Conservation (phyloP, 2,329 filamentous ascomycete species). For the Colletotrichum liriopes region DNA sequence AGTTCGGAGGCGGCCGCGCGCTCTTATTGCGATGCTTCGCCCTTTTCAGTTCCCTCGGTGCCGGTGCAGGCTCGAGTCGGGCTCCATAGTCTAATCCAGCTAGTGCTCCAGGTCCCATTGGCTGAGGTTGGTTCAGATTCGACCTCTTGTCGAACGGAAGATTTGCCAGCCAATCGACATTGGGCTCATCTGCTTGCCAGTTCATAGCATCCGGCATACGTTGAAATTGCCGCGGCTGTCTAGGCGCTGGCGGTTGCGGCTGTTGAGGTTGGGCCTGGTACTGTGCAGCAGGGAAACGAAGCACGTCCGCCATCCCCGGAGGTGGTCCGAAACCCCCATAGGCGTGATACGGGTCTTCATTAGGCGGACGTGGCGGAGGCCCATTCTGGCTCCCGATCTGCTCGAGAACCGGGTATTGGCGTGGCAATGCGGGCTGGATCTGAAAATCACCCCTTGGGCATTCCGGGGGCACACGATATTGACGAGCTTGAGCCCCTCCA, state of each 20-base stretch:
- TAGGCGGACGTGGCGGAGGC: neutral
- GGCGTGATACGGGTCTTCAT: neutral
- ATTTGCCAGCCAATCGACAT: neutral
- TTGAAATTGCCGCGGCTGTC: no score
- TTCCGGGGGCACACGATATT: neutral
- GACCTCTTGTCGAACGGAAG: no score
- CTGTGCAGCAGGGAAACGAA: no score
- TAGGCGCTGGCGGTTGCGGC: neutral
- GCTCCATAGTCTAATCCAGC: neutral
- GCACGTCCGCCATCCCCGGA: neutral
- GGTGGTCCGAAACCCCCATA: neutral
- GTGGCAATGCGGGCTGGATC: neutral
- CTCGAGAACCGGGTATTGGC: no score
- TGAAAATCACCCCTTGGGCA: neutral
- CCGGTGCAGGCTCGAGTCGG: no score
- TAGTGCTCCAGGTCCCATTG: neutral
- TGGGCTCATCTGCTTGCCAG: neutral
- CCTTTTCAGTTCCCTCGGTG: neutral
- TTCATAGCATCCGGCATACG: neutral
- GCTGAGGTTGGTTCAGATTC: neutral
- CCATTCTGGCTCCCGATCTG: neutral
- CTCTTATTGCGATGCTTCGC: neutral
- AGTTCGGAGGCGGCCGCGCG: neutral
- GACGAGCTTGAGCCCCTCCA: neutral
- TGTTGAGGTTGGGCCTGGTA: neutral